Conservation (phyloP, 1,139 yeast genomes). For the Barnettozyma hawaiiensis region DNA sequence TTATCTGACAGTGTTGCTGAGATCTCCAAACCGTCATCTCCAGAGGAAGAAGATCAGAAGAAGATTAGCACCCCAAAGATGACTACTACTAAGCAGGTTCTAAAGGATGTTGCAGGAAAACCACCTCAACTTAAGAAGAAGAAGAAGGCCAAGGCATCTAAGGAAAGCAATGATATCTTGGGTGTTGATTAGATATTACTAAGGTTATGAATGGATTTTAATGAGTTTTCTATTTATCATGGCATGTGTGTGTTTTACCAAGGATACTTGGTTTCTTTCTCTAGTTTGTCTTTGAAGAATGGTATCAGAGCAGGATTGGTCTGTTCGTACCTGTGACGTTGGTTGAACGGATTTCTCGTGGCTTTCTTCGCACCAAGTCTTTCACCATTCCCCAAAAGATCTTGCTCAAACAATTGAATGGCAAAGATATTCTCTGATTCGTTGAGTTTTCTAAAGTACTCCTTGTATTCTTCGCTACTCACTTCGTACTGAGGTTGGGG, state of each 20-base stretch:
- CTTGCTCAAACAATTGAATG: constrained; percentile 46
- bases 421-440: constrained; percentile 52
- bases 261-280: background rate
- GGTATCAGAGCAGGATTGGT: constrained; percentile 25
- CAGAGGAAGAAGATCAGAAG: background rate
- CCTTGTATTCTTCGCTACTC: constrained; percentile 20
- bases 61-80: background rate
- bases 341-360: constrained; percentile 55
- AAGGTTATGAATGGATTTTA: background rate
- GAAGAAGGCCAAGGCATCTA: background rate
- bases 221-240: background rate
- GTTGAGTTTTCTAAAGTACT: constrained; percentile 37
- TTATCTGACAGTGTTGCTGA: constrained; percentile 1
- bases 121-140: background rate
- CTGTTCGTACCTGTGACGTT: constrained; percentile 38
- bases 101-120: background rate
- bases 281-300: constrained; percentile 9
- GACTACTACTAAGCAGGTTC: background rate
- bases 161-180: background rate
- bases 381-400: constrained; percentile 54
- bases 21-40: background rate
- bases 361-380: constrained; percentile 37
- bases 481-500: constrained; percentile 41
- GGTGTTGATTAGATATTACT: background rate
- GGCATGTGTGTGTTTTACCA: background rate